Conservation (phyloP, 768 basidiomycete species). For the Leccinellum luteum region DNA sequence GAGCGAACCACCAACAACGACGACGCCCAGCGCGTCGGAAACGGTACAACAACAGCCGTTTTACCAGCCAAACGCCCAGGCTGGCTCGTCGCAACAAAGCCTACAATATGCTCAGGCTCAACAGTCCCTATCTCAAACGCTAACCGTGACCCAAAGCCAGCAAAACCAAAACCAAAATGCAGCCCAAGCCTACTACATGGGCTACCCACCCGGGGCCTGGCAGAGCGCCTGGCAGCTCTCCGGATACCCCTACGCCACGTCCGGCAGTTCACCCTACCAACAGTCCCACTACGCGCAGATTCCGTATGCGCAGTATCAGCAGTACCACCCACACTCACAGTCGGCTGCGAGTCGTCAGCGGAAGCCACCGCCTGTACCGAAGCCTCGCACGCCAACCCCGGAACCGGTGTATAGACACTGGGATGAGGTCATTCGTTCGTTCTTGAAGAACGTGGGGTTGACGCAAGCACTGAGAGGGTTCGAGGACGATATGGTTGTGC, state of each 20-base stretch:
- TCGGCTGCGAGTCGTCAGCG: constrained; percentile 24
- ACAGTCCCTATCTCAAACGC: constrained; percentile 17
- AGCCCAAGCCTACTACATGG: constrained; percentile 31
- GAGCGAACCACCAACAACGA: constrained; percentile 40
- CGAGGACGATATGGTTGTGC: constrained; percentile 67
- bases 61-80: constrained; percentile 13
- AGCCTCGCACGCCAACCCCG: constrained; percentile 34
- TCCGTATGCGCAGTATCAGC: constrained; percentile 34
- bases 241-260: constrained; percentile 30
- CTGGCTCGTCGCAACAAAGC: constrained; percentile 15
- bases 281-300: constrained; percentile 35
- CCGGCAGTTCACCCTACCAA: constrained; percentile 31
- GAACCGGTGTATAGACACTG: constrained; percentile 55
- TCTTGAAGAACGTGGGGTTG: constrained; percentile 54
- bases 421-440: constrained; percentile 55
- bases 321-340: constrained; percentile 27
- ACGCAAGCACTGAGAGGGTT: constrained; percentile 60
- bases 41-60: constrained; percentile 3
- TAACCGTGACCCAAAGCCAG: constrained; percentile 20
- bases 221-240: constrained; percentile 35
- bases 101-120: constrained; percentile 22
- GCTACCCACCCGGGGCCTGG: constrained; percentile 33
- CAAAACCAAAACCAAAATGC: constrained; percentile 29
- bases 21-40: constrained; percentile 24
- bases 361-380: constrained; percentile 18